Evolutionary conservation across 441 rosid species (phyloP), one percentile per base, ranked within the genome.

Genomic region (Arabidopsis lyrata): DNA sequence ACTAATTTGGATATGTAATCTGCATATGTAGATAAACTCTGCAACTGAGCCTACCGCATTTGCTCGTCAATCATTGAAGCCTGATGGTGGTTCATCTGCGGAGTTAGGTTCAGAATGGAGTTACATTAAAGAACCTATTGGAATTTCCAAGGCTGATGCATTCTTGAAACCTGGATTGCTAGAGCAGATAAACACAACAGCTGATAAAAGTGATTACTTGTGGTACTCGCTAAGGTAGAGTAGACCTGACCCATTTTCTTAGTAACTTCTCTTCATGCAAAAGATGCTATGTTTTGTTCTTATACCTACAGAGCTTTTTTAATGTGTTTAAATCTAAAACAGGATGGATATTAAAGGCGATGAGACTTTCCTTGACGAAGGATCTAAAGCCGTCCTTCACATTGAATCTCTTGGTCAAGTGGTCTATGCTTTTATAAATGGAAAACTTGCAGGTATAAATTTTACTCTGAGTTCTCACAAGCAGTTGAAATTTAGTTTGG

Each of bases 221-320:
- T 95, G 99, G 99, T 95, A 95, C 81, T 91, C 97, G 6, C 66
- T 84, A 73, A 87, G 96, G 99, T 90, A 85, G 59, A n/a, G n/a
- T 18, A 67, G 63, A 50, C 57, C 29, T 34, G 56, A 6, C 16
- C 31, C 15, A 13, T 32, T 63, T 64, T 54, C 44, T 44, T 35
- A 20, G 38, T 44, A 36, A 20, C 64, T 48, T 81, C 52, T 50
- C 45, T 35, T n/a, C 57, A 32, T 41, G 13, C 59, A 53, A 74
- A 56, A 36, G 34, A 18, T 73, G n/a, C 3, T 27, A n/a, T 36
- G 1, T n/a, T 24, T 53, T 45, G 10, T 67, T 32, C 31, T 42
- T 38, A 49, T 58, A 59, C 70, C 36, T 20, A 5, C 20, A 31
- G 65, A 66, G 50, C 2, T 15, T 42, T 16, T 18, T 55, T 72